phyloP scores from a whole-genome alignment of 108 stramenopile genomes.

The Nannochloropsis salina region DNA sequence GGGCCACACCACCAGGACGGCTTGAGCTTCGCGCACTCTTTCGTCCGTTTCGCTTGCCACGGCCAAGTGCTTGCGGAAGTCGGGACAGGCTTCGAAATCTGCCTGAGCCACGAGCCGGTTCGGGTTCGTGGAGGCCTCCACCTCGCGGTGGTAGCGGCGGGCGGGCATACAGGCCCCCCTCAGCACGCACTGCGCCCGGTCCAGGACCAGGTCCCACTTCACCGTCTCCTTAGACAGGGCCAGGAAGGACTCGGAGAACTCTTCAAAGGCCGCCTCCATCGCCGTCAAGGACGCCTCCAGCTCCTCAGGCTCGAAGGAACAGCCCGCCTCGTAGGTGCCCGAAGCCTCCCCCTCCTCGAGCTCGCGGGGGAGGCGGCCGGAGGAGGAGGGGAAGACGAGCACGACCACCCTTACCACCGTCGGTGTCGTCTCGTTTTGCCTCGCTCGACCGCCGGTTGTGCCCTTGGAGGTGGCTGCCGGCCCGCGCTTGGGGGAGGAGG shows the following conservation, averaged over 20 bases:
- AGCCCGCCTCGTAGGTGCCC: not conserved
- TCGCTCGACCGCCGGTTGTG: not conserved
- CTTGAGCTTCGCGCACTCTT: not conserved
- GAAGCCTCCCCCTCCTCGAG: not conserved
- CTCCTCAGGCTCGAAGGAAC: not conserved
- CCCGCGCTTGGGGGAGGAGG: not conserved
- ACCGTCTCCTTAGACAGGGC: not conserved
- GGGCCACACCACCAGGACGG: conserved; percentile 2
- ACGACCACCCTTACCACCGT: not conserved
- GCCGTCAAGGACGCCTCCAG: not conserved
- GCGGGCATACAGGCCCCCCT: conserved; percentile 2
- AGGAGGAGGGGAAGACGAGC: not conserved
- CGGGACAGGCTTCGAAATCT: not conserved
- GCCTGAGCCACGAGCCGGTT: not conserved
- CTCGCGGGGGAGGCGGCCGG: not conserved
- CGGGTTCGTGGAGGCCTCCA: conserved; percentile 12
- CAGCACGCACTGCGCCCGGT: not conserved
- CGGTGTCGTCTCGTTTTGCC: not conserved
- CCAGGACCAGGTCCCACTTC: not conserved
- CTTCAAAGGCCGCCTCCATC: not conserved
- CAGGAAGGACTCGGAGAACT: not conserved
- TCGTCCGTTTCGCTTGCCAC: not conserved
- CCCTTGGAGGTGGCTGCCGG: not conserved
- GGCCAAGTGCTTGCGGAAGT: not conserved
- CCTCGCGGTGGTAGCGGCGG: not conserved